Base-by-base conservation (phyloP, 495 filamentous ascomycete species). In the Margaritispora aquatica region DNA sequence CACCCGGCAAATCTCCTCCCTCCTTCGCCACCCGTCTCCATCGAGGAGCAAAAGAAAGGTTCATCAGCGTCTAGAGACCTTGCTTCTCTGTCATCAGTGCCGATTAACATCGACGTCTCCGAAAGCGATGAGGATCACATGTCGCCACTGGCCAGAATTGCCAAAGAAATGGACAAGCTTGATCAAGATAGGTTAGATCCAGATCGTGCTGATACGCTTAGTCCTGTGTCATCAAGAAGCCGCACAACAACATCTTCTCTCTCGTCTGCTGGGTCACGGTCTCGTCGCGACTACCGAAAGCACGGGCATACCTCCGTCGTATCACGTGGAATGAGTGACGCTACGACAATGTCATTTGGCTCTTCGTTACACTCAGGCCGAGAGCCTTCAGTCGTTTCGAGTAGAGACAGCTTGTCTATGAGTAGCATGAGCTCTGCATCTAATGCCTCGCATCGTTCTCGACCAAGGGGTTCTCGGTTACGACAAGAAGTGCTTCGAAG, bases 401-500 rank as follows among this genome's bases (percentile, higher is more conserved):
- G 73, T 50, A 69, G 79, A 51, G 85, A 86, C 50, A 83, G 81
- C 44, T 71, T 80, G 27, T 87, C 85, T 2, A 80, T 78, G 21
- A 65, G 66, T 55, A 77, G 74, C 54, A 51, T 73, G 13, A 78
- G 77, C 67, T 80, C 89, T 0, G 88, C 87, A 0, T 77, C 84
- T 62, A 80, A 82, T 26, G 88, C 89, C 1, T 85, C 84, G 0
- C 75, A 80, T 57, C 81, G 85, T 26, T 85, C 86, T 22, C 79
- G 75, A 8, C 75, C 78, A 50, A 80, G 79, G 50, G 82, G 81
- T 4, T 96, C 91, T 7, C 80, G 87, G 34, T 75, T 97, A 49
- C 83, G 89, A 19, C 86, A 96, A 65, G 91, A 98, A 68, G 80
- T 97, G 31, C 77, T 90, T 24, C 72, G 69, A 27, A 85, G 83